Conservation (phyloP, 148 eudicot species). For the Limonium bicolor region DNA sequence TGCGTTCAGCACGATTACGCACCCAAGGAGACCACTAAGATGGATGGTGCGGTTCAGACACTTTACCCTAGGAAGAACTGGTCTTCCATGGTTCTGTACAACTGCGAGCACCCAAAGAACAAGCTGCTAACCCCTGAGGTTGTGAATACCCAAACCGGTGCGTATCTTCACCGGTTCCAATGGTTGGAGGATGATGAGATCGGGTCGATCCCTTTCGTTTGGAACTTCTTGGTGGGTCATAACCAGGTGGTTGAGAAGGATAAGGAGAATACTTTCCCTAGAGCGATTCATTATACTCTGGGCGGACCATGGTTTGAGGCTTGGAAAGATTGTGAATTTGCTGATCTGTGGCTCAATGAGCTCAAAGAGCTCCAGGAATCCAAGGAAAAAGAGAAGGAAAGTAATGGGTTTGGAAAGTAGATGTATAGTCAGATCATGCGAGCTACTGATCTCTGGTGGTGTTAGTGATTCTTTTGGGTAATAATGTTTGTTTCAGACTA, state of each 20-base stretch:
- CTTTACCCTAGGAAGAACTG: slow-evolving; percentile 93
- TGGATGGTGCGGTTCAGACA: slow-evolving; percentile 95
- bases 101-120: slow-evolving; percentile 79
- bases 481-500: too few relatives aligned
- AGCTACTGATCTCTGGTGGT: too few relatives aligned
- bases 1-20: slow-evolving; percentile 95
- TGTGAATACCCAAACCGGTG: slow-evolving; percentile 61
- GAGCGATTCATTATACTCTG: slow-evolving; percentile 77
- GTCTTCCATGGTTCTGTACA: slow-evolving; percentile 96
- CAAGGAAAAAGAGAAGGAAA: background rate
- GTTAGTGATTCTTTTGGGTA: too few relatives aligned
- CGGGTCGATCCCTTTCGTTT: slow-evolving; percentile 69
- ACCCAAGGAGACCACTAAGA: slow-evolving; percentile 85
- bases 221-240: slow-evolving; percentile 97
- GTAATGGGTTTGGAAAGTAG: too few relatives aligned
- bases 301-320: slow-evolving; percentile 99
- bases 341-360: slow-evolving; percentile 9
- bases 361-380: background rate
- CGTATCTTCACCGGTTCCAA: slow-evolving; percentile 71
- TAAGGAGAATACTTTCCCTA: slow-evolving; percentile 41
- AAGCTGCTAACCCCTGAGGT: slow-evolving; percentile 50
- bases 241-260: slow-evolving; percentile 60
- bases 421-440: too few relatives aligned
- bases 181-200: slow-evolving; percentile 89
- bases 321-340: slow-evolving; percentile 88